Percentiles rank a stretch among this genome's conserved stretches.
Evolutionary conservation across 2,329 filamentous ascomycete species (phyloP).

Genomic region (Cadophora malorum): DNA sequence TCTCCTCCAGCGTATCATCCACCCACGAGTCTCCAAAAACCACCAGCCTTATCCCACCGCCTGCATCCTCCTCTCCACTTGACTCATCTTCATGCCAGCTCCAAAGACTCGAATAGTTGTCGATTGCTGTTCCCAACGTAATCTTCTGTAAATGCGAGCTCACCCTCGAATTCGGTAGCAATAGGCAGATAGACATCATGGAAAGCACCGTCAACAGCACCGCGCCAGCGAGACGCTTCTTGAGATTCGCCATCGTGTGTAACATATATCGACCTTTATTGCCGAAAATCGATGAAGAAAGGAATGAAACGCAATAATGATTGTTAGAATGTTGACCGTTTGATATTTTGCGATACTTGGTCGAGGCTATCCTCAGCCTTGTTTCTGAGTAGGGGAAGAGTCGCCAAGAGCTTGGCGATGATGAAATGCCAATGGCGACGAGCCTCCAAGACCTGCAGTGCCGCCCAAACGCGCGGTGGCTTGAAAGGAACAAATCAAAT

Average conservation of each 20-base stretch:
- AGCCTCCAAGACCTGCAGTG: slow-evolving; percentile 8
- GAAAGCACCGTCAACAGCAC: slow-evolving; percentile 37
- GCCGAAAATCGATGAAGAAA: neutral
- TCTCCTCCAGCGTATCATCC: slow-evolving; percentile 35
- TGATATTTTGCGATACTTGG: neutral
- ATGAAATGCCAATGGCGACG: slow-evolving; percentile 1
- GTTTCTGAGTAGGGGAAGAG: slow-evolving; percentile 2
- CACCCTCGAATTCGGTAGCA: slow-evolving; percentile 33
- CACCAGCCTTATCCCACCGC: slow-evolving; percentile 37
- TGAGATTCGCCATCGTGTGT: slow-evolving; percentile 24
- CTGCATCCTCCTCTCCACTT: slow-evolving; percentile 19
- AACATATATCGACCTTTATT: neutral
- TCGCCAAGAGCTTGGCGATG: slow-evolving; percentile 14
- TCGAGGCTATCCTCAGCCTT: slow-evolving; percentile 16
- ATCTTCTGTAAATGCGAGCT: slow-evolving; percentile 37
- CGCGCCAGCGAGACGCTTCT: slow-evolving; percentile 36
- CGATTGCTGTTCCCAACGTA: slow-evolving; percentile 30
- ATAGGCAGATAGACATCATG: slow-evolving; percentile 32
- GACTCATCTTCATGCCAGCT: slow-evolving; percentile 30
- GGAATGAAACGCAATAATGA: neutral
- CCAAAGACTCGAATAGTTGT: slow-evolving; percentile 34
- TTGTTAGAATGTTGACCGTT: neutral
- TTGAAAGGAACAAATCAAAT: slow-evolving; percentile 11
- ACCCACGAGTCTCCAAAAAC: slow-evolving; percentile 46
- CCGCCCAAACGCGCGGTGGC: neutral